Evolutionary conservation across 2,329 filamentous ascomycete genomes (phyloP).

Genomic region (Aspergillus awamori): DNA sequence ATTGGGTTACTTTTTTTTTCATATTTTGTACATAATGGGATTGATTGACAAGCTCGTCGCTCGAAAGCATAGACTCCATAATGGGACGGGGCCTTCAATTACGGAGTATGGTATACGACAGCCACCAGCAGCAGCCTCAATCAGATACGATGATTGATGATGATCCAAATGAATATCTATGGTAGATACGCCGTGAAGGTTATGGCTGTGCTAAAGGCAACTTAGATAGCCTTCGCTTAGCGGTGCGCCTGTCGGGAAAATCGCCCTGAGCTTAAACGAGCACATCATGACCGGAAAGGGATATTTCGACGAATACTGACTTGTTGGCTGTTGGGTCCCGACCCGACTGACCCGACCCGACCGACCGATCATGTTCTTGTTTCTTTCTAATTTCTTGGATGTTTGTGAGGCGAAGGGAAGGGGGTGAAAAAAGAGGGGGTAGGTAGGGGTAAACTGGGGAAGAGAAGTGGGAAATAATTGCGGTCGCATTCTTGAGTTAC

Average conservation of each 20-base stretch:
- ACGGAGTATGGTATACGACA: background rate
- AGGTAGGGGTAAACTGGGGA: background rate
- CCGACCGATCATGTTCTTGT: no score
- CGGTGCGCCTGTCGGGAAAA: constrained; percentile 5
- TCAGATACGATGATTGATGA: background rate
- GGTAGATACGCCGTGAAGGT: no score
- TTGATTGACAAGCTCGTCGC: background rate
- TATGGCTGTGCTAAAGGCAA: background rate
- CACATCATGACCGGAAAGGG: constrained; percentile 3
- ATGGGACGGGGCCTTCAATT: no score
- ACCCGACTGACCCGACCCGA: no score
- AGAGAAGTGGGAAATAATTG: background rate
- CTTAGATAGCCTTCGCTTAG: constrained; percentile 6
- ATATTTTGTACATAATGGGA: no score
- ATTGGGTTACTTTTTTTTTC: background rate
- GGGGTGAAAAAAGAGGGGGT: background rate
- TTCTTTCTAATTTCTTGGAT: no score
- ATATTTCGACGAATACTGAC: constrained; percentile 1
- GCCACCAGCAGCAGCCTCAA: background rate
- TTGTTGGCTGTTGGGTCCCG: no score
- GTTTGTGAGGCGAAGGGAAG: no score
- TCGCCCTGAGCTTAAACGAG: constrained; percentile 8
- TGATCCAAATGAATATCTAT: background rate
- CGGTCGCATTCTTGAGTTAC: constrained; percentile 4
- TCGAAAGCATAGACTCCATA: constrained; percentile 3